phyloP scores from a whole-genome alignment of 257 asterid genomes.

The Fraxinus cuspidata region DNA sequence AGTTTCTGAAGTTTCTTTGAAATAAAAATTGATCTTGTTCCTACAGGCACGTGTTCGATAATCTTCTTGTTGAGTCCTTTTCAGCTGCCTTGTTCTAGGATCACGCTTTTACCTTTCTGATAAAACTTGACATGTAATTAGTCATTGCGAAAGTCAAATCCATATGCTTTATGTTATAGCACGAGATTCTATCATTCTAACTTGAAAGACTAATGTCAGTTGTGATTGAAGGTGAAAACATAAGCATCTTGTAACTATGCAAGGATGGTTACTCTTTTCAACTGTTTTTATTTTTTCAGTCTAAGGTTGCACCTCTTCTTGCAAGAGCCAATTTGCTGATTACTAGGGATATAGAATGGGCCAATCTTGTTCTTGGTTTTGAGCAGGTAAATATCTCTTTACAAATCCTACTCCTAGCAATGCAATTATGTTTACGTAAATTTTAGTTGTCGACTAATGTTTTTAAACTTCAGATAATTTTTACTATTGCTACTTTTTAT shows the following conservation, averaged over 20 bases:
- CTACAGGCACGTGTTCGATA: not conserved
- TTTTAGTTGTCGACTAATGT: not conserved
- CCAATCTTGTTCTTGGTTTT: conserved; percentile 83
- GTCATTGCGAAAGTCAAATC: not conserved
- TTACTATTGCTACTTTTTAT: not conserved
- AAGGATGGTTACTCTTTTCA: conserved; percentile 4
- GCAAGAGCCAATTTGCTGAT: conserved; percentile 96
- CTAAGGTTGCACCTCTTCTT: conserved; percentile 82
- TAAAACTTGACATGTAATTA: not conserved
- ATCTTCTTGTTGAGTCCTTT: not conserved
- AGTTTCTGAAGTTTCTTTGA: not conserved
- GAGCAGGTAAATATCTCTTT: conserved; percentile 72
- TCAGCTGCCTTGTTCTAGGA: not conserved
- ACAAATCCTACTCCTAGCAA: conserved; percentile 17
- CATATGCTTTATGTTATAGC: not conserved
- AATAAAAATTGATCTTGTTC: not conserved
- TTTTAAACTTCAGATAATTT: not conserved
- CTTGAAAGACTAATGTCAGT: not conserved
- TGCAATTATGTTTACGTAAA: not conserved
- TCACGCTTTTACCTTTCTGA: not conserved
- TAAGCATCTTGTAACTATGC: conserved; percentile 19
- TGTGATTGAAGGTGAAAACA: conserved; percentile 17
- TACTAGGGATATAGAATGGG: conserved; percentile 99
- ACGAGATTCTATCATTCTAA: not conserved
- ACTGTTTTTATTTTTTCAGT: conserved; percentile 46